Evolutionary conservation across 2,329 filamentous ascomycete species (phyloP), one percentile per base, ranked within the genome.

Genomic region (Pseudogymnoascus sp.): DNA sequence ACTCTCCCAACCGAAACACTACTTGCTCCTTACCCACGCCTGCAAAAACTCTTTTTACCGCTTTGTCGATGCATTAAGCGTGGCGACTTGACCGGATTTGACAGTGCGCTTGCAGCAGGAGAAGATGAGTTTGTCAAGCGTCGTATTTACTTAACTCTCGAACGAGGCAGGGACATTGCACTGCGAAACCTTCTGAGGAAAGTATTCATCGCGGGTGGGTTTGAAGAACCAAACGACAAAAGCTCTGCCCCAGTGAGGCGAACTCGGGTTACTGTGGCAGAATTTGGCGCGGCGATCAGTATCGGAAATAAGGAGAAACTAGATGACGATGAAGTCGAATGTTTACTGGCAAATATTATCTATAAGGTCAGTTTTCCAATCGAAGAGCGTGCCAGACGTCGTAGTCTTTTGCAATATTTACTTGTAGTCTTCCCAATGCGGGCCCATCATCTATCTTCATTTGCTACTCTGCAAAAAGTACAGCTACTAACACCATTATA

Each of bases 41-140:
- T 99, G 1, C 84, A 92, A 71, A 77, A 77, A 41, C 80, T 96
- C 5, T 96, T 96, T 72, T 77, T 85, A 1, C 90, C 91, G 0
- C 77, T 99, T 1, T 84, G 85, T 33, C 75, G 78, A 37, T 91
- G 89, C 71, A 95, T 99, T 71, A 89, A 88, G 66, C 82, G 78
- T 61, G 92, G 91, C 28, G 86, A 96, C 66, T 82, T 99, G 8
- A 81, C 84, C 58, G 88, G 84, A 9, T 97, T 97, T 68, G 92
- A 96, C 67, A 75, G 83, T 15, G 91, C 92, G 2, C 80, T 99
- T 26, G 81, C 86, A 57, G 83, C 85, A 6, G 88, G 89, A 23
- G 92, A 97, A 73, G 85, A 91, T n/a, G 89, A 94, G 66, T 96
- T 97, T 66, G 91, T 97, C 64, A 92, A 89, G 72, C 84, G 88